Conservation (phyloP, 345 rosid species). For the Acer negundo region DNA sequence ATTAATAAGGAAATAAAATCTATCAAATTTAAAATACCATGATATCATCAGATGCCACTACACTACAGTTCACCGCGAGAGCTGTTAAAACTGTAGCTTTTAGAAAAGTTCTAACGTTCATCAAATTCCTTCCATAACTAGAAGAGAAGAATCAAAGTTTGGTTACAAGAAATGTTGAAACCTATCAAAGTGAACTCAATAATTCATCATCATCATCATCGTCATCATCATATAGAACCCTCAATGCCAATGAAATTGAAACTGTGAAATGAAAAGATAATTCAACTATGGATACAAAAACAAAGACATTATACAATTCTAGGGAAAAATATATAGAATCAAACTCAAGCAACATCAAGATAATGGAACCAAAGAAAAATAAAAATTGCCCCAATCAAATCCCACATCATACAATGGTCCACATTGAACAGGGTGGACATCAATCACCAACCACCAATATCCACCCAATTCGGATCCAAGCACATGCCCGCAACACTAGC, state of each 20-base stretch:
- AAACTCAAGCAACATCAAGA: slow-evolving; percentile 13
- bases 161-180: background rate
- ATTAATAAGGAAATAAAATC: background rate
- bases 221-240: background rate
- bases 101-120: background rate
- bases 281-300: background rate
- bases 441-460: slow-evolving; percentile 40
- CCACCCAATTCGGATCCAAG: slow-evolving; percentile 38
- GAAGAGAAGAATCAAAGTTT: background rate
- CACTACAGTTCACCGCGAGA: background rate
- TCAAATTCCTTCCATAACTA: background rate
- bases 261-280: background rate
- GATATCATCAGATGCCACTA: slow-evolving; percentile 6
- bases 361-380: slow-evolving; percentile 1
- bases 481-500: slow-evolving; percentile 34
- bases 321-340: slow-evolving; percentile 8
- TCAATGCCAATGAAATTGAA: background rate
- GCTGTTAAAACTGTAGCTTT: background rate
- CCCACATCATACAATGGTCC: slow-evolving; percentile 24
- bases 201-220: background rate
- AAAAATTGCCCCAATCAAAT: slow-evolving; percentile 9
- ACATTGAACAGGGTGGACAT: slow-evolving; percentile 31
- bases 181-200: slow-evolving; percentile 9
- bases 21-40: background rate
- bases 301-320: background rate